Conservation (phyloP, 306 rosid species). For the Rosa persica region DNA sequence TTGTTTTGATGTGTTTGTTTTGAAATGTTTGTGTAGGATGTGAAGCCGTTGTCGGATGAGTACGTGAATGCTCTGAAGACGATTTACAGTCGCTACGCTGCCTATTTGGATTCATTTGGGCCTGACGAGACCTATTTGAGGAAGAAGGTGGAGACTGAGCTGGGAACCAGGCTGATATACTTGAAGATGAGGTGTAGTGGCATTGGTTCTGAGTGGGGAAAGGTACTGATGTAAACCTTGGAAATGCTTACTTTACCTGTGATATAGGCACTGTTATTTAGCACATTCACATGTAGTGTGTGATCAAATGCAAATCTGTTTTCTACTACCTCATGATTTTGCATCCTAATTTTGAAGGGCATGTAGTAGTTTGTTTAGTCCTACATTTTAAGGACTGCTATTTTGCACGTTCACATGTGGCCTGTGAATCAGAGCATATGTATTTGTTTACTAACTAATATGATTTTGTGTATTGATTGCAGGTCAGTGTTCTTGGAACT, state of each 20-base stretch:
- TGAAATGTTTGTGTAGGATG: constrained; percentile 48
- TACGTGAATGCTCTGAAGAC: constrained; percentile 57
- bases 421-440: neutral
- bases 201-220: constrained; percentile 86
- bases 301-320: neutral
- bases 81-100: constrained; percentile 54
- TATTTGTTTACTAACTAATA: constrained; percentile 15
- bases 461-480: constrained; percentile 30
- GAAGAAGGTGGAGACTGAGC: constrained; percentile 90
- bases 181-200: constrained; percentile 92
- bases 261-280: neutral
- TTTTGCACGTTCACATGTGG: neutral
- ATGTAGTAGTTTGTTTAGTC: neutral
- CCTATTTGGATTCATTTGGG: constrained; percentile 89
- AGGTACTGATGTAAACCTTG: constrained; percentile 48
- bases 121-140: constrained; percentile 74
- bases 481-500: constrained; percentile 94
- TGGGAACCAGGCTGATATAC: constrained; percentile 85
- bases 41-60: constrained; percentile 60
- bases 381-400: neutral
- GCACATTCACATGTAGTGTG: neutral
- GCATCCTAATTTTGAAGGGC: neutral
- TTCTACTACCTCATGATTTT: neutral
- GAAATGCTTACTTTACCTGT: neutral
- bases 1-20: constrained; percentile 20